These are phyloP conservation scores for Triticum urartu DNA, from an alignment of 176 grass and related monocot species.

Conservation along the genomic window DNA sequence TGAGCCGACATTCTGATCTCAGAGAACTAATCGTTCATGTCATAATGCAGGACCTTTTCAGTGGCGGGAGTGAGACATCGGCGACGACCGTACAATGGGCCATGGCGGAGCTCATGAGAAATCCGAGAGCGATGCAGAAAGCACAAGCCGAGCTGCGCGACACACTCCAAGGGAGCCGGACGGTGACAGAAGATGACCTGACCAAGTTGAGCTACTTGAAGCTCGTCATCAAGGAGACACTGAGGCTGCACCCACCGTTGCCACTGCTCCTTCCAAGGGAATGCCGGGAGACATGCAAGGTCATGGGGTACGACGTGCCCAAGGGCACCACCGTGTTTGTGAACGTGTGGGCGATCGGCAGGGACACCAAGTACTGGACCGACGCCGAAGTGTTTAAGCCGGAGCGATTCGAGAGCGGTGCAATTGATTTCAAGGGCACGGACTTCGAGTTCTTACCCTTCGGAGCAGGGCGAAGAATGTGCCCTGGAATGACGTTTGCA, in stretches of 20 bases:
- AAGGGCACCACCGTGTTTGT: background rate
- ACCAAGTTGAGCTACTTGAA: conserved; percentile 28
- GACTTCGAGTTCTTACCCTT: too few relatives aligned
- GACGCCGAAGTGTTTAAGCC: conserved; percentile 31
- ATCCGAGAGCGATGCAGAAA: conserved; percentile 11
- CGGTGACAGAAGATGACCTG: conserved; percentile 30
- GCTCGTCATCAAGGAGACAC: conserved; percentile 41
- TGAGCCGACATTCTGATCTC: background rate
- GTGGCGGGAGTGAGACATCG: conserved; percentile 19
- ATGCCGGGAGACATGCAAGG: too few relatives aligned
- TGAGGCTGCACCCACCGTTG: conserved; percentile 21
- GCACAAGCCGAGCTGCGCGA: conserved; percentile 34
- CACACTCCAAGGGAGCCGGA: background rate
- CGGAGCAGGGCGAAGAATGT: too few relatives aligned
- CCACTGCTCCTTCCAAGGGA: conserved; percentile 17
- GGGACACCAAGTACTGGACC: conserved; percentile 30
- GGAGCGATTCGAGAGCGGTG: conserved; percentile 26
- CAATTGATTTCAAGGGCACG: background rate
- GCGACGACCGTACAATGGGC: conserved; percentile 22
- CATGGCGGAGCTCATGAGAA: conserved; percentile 28
- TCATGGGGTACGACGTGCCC: background rate
- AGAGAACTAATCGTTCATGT: background rate
- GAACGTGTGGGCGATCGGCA: conserved; percentile 40
- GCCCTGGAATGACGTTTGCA: background rate
- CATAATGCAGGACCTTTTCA: conserved; percentile 31